A percentile compares a stretch with the other conserved stretches of the same genome.
Evolutionary conservation across 2,329 filamentous ascomycete genomes (phyloP).

Genomic region (Trichoderma guizhouense): DNA sequence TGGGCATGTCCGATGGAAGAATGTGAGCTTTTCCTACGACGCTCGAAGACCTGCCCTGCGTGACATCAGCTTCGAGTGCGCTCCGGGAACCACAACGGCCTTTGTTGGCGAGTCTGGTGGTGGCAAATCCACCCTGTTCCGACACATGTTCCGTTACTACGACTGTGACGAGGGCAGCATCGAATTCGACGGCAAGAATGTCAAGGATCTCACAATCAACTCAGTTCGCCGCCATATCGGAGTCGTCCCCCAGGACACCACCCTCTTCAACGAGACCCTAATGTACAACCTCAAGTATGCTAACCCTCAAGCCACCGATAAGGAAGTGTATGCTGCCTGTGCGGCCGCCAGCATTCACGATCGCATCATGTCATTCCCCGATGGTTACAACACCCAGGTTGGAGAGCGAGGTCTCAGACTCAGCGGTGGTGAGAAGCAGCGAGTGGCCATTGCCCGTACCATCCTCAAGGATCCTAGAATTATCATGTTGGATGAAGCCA

Average conservation of each 20-base stretch:
- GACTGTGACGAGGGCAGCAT: constrained; percentile 78
- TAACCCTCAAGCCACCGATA: constrained; percentile 73
- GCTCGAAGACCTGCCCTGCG: constrained; percentile 78
- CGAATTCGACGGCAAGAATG: constrained; percentile 77
- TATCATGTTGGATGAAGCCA: constrained; percentile 91
- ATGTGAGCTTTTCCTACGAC: constrained; percentile 91
- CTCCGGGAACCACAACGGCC: constrained; percentile 88
- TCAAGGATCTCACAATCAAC: constrained; percentile 85
- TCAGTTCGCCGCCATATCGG: constrained; percentile 89
- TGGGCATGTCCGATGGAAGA: constrained; percentile 81
- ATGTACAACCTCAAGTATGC: constrained; percentile 96
- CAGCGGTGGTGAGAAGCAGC: constrained; percentile 89
- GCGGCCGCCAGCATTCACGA: constrained; percentile 88
- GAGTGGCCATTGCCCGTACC: constrained; percentile 87
- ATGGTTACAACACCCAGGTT: constrained; percentile 84
- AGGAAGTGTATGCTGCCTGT: constrained; percentile 79
- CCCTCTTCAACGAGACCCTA: constrained; percentile 88
- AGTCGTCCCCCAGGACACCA: constrained; percentile 94
- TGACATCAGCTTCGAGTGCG: constrained; percentile 79
- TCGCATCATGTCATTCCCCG: constrained; percentile 83
- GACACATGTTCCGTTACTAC: constrained; percentile 95
- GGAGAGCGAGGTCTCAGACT: constrained; percentile 84
- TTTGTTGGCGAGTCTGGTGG: constrained; percentile 96
- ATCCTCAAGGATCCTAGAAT: constrained; percentile 90
- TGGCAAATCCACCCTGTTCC: constrained; percentile 95